These are phyloP conservation scores for Lasiodiplodia citricola DNA, from an alignment of 2,329 filamentous ascomycete species.

Conservation along the genomic window DNA sequence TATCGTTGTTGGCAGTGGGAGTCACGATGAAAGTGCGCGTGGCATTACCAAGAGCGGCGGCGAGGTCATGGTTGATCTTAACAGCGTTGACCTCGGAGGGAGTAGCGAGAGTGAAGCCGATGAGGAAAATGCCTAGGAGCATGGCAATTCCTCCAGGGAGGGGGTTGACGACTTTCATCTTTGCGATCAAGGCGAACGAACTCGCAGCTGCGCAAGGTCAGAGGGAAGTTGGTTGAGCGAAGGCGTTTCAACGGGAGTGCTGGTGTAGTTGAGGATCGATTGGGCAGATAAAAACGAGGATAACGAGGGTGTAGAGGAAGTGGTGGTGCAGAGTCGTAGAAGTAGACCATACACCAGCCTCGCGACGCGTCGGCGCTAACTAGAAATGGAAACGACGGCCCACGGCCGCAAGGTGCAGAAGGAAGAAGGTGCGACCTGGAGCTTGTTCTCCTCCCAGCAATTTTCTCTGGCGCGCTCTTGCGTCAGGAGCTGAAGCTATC, in stretches of 20 bases:
- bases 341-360: not conserved
- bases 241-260: not conserved
- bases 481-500: too few relatives aligned
- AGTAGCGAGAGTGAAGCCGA: conserved; percentile 33
- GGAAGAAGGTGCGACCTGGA: not conserved
- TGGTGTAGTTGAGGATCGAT: not conserved
- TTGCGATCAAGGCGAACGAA: not conserved
- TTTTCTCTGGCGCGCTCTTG: too few relatives aligned
- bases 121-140: conserved; percentile 32
- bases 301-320: not conserved
- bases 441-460: not conserved
- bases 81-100: not conserved
- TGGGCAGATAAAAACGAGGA: not conserved
- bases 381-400: not conserved
- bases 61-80: conserved; percentile 47
- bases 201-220: not conserved
- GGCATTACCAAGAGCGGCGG: conserved; percentile 52
- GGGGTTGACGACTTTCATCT: conserved; percentile 43
- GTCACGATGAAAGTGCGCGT: conserved; percentile 35
- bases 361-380: not conserved
- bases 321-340: not conserved
- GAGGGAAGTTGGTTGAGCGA: not conserved
- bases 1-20: conserved; percentile 35
- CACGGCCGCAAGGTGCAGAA: not conserved
- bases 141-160: conserved; percentile 44